Evolutionary conservation across 805 yeast species (phyloP), one percentile per base, ranked within the genome.

Genomic region (Kodamaea restingae): DNA sequence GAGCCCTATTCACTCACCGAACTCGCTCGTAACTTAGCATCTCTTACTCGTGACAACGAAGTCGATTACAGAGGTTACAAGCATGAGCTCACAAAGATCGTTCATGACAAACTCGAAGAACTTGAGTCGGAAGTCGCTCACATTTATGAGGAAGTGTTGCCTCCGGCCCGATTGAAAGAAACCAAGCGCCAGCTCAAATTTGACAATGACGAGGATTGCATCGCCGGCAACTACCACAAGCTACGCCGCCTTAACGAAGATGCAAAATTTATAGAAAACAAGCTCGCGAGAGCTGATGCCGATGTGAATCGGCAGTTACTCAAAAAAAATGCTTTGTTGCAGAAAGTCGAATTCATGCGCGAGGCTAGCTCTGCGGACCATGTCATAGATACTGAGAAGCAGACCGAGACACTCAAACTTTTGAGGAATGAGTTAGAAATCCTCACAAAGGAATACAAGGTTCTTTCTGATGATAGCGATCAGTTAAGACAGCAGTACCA

Each of bases 171-270:
- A 32, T 40, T 40, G 10, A 26, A 38, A 3, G 71, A 67, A 41
- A 50, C 66, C 1, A 39, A 45, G 26, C 43, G 67, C 15, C 74
- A 68, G 40, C 39, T 51, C 3, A 46, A 51, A 12, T 55, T 54
- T 26, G 74, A 68, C 44, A 40, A 43, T 1, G 60, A 59, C 33
- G 72, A 67, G 36, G 61, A 57, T 5, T 38, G 38, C 8, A 63
- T 68, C 1, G 65, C 67, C 3, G 54, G 43, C 7, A 52, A 54
- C 20, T 68, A 63, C 48, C 45, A 52, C 12, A 55, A 60, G 33
- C 47, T 67, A 12, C 53, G 63, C 26, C 54, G 56, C 32, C 49
- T 63, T 25, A 68, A 65, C 43, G 72, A 66, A 17, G 64, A 56
- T 21, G 68, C 68, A 2, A 38, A 41, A 6, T 30, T 52, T 6